Percentiles rank a stretch among this genome's conserved stretches.
phyloP scores from a whole-genome alignment of 495 filamentous ascomycete species.

The Lophiostoma macrostomum region DNA sequence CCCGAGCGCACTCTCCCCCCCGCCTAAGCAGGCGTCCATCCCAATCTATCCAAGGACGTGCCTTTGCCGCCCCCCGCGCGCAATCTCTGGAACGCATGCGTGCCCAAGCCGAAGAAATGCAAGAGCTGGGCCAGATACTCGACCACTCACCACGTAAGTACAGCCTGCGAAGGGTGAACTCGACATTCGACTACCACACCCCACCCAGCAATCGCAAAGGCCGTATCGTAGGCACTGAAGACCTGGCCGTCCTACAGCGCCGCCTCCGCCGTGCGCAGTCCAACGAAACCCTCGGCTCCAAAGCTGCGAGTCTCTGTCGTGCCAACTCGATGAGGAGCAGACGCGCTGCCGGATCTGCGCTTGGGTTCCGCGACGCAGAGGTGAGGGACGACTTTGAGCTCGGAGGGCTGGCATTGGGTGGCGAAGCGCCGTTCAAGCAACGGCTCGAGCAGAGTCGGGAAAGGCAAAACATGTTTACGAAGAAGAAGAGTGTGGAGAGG shows the following conservation, averaged over 20 bases:
- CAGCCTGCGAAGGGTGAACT: slow-evolving; percentile 15
- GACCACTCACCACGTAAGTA: slow-evolving; percentile 39
- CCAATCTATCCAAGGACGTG: slow-evolving; percentile 41
- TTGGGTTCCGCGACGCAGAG: slow-evolving; percentile 32
- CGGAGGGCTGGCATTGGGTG: slow-evolving; percentile 8
- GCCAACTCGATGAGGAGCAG: slow-evolving; percentile 17
- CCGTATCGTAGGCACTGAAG: slow-evolving; percentile 27
- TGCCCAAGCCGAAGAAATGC: slow-evolving; percentile 34
- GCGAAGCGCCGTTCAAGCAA: slow-evolving; percentile 18
- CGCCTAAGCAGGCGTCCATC: slow-evolving; percentile 33
- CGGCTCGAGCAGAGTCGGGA: slow-evolving; percentile 26
- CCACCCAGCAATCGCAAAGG: slow-evolving; percentile 38
- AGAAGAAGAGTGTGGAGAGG: slow-evolving; percentile 28
- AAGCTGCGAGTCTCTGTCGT: slow-evolving; percentile 7
- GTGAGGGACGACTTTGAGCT: slow-evolving; percentile 32
- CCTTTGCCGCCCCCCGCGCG: slow-evolving; percentile 42
- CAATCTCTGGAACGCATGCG: slow-evolving; percentile 42
- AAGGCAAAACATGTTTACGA: slow-evolving; percentile 15
- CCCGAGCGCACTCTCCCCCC: slow-evolving; percentile 4
- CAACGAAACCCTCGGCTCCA: slow-evolving; percentile 28
- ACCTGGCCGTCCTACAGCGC: slow-evolving; percentile 21
- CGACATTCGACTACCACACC: slow-evolving; percentile 34
- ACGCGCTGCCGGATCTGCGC: slow-evolving; percentile 14
- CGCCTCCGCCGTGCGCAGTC: slow-evolving; percentile 22
- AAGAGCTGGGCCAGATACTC: slow-evolving; percentile 34